phyloP scores from a whole-genome alignment of 345 rosid genomes.

The Mercurialis annua region DNA sequence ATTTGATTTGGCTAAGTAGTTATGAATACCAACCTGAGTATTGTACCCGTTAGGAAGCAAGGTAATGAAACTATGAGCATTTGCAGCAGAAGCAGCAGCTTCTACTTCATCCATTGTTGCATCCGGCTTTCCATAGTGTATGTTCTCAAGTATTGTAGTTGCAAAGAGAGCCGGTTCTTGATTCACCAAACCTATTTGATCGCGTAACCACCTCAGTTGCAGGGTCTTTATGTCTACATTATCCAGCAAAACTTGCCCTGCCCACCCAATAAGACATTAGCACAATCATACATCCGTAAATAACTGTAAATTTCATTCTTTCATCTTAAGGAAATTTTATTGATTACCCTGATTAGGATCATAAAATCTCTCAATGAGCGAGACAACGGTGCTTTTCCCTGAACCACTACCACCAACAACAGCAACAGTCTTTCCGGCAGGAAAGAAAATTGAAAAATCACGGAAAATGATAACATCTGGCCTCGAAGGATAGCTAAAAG shows the following conservation, averaged over 20 bases:
- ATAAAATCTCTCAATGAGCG: conserved; percentile 89
- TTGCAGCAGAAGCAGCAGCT: conserved; percentile 89
- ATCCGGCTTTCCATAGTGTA: conserved; percentile 84
- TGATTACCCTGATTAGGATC: conserved; percentile 83
- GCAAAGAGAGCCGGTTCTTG: conserved; percentile 99
- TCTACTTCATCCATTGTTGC: conserved; percentile 91
- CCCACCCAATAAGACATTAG: conserved; percentile 22
- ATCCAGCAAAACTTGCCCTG: conserved; percentile 92
- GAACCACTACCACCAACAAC: conserved; percentile 99
- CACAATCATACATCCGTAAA: conserved; percentile 13
- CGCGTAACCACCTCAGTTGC: conserved; percentile 82
- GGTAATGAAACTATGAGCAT: conserved; percentile 89
- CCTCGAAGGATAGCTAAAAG: conserved; percentile 96
- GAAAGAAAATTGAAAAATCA: conserved; percentile 81
- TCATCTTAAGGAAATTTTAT: conserved; percentile 2
- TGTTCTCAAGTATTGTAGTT: conserved; percentile 88
- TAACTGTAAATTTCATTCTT: conserved; percentile 1
- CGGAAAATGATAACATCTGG: conserved; percentile 91
- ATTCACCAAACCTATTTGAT: conserved; percentile 93
- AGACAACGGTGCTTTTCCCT: conserved; percentile 98
- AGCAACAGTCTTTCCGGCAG: conserved; percentile 94
- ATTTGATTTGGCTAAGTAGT: neutral
- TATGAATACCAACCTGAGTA: conserved; percentile 68
- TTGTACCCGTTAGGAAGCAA: conserved; percentile 92
- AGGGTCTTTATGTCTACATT: conserved; percentile 81